Evolutionary conservation across 106 monocot species (phyloP).

Genomic region (Acorus calamus): DNA sequence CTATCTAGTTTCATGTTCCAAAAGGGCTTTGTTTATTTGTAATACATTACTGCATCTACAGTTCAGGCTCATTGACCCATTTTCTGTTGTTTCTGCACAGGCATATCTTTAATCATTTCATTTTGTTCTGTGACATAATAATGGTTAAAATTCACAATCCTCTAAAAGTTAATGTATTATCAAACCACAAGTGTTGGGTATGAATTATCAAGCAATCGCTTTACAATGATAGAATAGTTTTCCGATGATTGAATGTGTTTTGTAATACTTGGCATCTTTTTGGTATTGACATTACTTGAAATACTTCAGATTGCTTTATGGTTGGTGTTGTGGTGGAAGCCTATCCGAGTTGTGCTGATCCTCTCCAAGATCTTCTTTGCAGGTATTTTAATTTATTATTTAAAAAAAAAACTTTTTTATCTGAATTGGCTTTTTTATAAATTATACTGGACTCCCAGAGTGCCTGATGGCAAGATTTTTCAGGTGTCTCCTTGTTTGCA

Average conservation of each 20-base stretch:
- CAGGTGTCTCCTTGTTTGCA: constrained; percentile 72
- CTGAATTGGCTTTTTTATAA: background rate
- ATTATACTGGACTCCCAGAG: background rate
- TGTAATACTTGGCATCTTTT: background rate
- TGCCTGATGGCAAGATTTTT: background rate
- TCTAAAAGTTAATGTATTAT: no score
- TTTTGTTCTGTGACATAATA: background rate
- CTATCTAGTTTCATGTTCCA: no score
- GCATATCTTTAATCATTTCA: background rate
- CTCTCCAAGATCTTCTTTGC: constrained; percentile 86
- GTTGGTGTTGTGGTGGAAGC: constrained; percentile 82
- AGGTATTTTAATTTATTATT: constrained; percentile 19
- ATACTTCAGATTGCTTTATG: constrained; percentile 55
- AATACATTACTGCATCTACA: no score
- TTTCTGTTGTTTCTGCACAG: background rate
- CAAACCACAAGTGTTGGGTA: no score
- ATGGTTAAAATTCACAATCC: no score
- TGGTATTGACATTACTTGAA: background rate
- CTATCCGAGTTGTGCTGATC: constrained; percentile 32
- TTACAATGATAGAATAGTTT: background rate
- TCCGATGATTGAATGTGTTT: background rate
- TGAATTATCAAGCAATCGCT: no score
- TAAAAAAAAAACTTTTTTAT: background rate
- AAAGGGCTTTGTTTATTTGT: no score
- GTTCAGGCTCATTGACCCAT: background rate